A percentile compares a stretch with the other conserved stretches of the same genome.
Conservation (phyloP, 2,329 filamentous ascomycete species). For the Exophiala spinifera region DNA sequence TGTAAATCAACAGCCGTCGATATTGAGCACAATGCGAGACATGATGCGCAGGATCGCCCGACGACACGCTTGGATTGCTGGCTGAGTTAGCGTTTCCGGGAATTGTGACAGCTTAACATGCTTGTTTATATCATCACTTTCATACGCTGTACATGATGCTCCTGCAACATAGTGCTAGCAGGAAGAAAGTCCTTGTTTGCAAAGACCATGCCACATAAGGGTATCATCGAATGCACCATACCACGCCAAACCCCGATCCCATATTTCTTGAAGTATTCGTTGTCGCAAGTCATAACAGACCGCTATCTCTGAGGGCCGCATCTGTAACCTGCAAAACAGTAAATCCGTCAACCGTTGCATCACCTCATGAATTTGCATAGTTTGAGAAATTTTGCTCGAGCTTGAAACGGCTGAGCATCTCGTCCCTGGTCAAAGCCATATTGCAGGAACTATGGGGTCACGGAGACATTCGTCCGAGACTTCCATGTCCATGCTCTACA, state of each 20-base stretch:
- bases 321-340: constrained; percentile 19
- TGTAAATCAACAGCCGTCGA: background rate
- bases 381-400: background rate
- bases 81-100: constrained; percentile 13
- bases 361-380: background rate
- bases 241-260: constrained; percentile 6
- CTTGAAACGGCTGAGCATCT: background rate
- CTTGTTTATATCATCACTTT: constrained; percentile 16
- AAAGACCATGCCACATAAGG: constrained; percentile 22
- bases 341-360: constrained; percentile 14
- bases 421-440: no score
- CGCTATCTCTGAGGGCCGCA: constrained; percentile 15
- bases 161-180: constrained; percentile 5
- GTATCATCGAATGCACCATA: constrained; percentile 17
- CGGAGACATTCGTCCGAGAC: background rate
- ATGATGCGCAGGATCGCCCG: background rate
- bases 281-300: constrained; percentile 3
- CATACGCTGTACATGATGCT: constrained; percentile 17
- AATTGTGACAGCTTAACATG: constrained; percentile 6
- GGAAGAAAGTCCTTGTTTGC: constrained; percentile 25
- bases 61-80: constrained; percentile 1
- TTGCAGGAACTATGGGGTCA: no score
- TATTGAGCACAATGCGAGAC: background rate
- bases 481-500: constrained; percentile 52
- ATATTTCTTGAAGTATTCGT: background rate